Percentiles rank a stretch among this genome's conserved stretches.
phyloP scores from a whole-genome alignment of 2,329 filamentous ascomycete species.

The Passalora sequoiae region DNA sequence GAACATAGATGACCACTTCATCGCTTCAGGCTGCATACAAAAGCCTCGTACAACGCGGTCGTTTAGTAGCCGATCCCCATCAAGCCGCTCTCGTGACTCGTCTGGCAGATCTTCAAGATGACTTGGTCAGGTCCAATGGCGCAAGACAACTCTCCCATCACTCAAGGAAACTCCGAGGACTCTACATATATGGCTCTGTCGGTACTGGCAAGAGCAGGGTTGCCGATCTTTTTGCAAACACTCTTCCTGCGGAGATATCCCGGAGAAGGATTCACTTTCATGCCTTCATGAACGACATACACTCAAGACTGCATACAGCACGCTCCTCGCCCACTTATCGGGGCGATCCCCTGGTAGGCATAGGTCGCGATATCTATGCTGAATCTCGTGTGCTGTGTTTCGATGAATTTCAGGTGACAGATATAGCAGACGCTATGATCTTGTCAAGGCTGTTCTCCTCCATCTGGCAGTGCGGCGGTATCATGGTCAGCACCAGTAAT shows the following conservation, averaged over 20 bases:
- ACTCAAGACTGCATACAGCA: slow-evolving; percentile 46
- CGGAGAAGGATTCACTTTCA: slow-evolving; percentile 68
- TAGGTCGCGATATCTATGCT: slow-evolving; percentile 66
- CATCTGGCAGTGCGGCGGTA: slow-evolving; percentile 73
- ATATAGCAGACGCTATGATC: slow-evolving; percentile 69
- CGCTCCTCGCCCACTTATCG: slow-evolving; percentile 53
- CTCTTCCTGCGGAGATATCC: slow-evolving; percentile 48
- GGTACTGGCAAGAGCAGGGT: slow-evolving; percentile 76
- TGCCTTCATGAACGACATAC: slow-evolving; percentile 71
- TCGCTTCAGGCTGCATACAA: slow-evolving; percentile 23
- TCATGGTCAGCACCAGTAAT: slow-evolving; percentile 72
- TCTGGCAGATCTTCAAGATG: slow-evolving; percentile 21
- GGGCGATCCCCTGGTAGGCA: slow-evolving; percentile 50
- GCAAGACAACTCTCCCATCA: no score
- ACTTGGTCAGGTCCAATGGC: slow-evolving; percentile 10
- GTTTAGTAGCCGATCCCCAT: slow-evolving; percentile 18
- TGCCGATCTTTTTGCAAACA: slow-evolving; percentile 66
- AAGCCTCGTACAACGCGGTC: slow-evolving; percentile 16
- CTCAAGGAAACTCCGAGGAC: slow-evolving; percentile 48
- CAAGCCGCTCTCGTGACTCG: slow-evolving; percentile 23
- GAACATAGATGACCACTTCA: slow-evolving; percentile 19
- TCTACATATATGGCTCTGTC: slow-evolving; percentile 72
- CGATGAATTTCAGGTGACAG: slow-evolving; percentile 78
- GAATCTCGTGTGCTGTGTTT: slow-evolving; percentile 69
- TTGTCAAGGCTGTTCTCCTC: slow-evolving; percentile 66